phyloP scores from a whole-genome alignment of 163 green algal species.

The Scenedesmus sp. region DNA sequence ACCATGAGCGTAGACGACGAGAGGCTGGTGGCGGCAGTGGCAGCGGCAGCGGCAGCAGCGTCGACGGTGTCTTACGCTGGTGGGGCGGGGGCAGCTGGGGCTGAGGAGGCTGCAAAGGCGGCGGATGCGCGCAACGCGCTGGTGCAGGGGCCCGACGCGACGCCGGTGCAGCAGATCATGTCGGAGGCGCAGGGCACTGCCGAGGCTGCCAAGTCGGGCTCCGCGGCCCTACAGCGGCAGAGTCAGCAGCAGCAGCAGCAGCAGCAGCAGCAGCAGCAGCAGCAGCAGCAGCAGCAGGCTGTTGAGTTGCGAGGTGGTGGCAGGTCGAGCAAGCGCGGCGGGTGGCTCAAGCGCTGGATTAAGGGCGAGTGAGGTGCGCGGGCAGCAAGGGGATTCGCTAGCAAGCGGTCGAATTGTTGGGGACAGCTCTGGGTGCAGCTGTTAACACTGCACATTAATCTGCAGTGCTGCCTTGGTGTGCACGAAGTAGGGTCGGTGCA shows the following conservation, averaged over 20 bases:
- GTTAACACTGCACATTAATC: too few relatives aligned
- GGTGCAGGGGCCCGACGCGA: conserved; percentile 12
- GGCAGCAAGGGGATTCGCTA: background rate
- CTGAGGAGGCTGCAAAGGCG: background rate
- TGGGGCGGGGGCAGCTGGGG: background rate
- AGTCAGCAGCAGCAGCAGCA: too few relatives aligned
- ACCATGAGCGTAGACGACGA: conserved; percentile 7
- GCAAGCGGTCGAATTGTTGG: too few relatives aligned
- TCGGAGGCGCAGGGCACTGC: conserved; percentile 3
- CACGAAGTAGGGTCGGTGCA: too few relatives aligned
- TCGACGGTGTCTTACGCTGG: conserved; percentile 4
- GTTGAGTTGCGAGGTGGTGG: background rate
- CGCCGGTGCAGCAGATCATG: conserved; percentile 6
- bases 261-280: background rate
- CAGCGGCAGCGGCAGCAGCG: conserved; percentile 30
- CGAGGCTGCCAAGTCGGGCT: background rate
- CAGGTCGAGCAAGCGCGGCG: background rate
- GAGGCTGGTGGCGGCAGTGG: conserved; percentile 8
- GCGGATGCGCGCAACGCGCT: conserved; percentile 8
- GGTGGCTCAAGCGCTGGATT: background rate
- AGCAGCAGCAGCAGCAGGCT: background rate
- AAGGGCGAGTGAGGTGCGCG: background rate
- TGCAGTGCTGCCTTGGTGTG: too few relatives aligned
- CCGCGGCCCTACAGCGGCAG: background rate
- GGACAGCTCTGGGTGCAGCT: too few relatives aligned